Percentiles rank a stretch among this genome's conserved stretches.
These are phyloP conservation scores for Beauveria caledonica DNA, from an alignment of 2,329 filamentous ascomycete species.

Conservation along the genomic window DNA sequence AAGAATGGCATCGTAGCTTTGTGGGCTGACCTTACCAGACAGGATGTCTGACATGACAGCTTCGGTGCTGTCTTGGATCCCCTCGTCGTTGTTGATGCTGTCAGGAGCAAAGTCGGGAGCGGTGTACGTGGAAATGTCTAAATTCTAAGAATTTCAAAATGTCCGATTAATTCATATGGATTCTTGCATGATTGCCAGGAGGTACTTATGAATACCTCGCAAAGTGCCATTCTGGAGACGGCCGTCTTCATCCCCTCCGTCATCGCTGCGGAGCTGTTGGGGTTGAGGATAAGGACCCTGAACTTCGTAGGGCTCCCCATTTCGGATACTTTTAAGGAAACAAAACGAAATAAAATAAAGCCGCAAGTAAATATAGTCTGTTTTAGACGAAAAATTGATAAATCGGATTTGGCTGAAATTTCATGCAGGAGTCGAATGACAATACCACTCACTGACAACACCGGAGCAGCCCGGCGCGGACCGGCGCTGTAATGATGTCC, in stretches of 20 bases:
- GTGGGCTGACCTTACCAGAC: slow-evolving; percentile 26
- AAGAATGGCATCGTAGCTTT: slow-evolving; percentile 64
- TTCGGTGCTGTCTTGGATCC: slow-evolving; percentile 55
- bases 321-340: not conserved
- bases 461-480: not conserved
- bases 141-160: slow-evolving; percentile 24
- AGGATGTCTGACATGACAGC: slow-evolving; percentile 52
- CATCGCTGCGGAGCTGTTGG: slow-evolving; percentile 69
- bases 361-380: not conserved
- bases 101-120: slow-evolving; percentile 53
- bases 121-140: slow-evolving; percentile 56
- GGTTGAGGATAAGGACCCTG: slow-evolving; percentile 64
- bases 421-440: not conserved
- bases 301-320: slow-evolving; percentile 13
- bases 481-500: not conserved
- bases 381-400: not conserved
- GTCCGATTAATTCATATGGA: no score
- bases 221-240: slow-evolving; percentile 34
- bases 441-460: not conserved
- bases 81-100: slow-evolving; percentile 70
- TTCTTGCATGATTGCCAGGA: no score
- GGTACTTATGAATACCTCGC: slow-evolving; percentile 21
- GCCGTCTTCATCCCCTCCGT: slow-evolving; percentile 53
- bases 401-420: not conserved
- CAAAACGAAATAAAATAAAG: slow-evolving; percentile 3